Evolutionary conservation across 2,329 filamentous ascomycete species (phyloP).

Genomic region (Ceratocystis variospora): DNA sequence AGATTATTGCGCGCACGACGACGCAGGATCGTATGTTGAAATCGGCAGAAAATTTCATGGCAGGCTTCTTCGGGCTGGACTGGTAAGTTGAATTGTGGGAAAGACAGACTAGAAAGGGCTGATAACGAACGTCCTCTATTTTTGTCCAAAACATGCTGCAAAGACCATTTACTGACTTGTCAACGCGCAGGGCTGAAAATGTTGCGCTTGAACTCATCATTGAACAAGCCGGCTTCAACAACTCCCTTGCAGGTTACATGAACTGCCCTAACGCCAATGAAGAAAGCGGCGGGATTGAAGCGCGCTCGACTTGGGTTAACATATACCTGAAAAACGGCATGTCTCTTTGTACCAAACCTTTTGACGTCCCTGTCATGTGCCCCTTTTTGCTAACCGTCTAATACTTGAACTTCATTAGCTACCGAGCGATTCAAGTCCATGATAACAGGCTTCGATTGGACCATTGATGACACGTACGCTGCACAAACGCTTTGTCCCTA

Average conservation of each 20-base stretch:
- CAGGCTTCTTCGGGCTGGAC: constrained; percentile 63
- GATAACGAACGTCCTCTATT: background rate
- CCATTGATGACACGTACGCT: constrained; percentile 47
- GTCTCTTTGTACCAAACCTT: constrained; percentile 3
- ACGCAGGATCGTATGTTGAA: constrained; percentile 68
- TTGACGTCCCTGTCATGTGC: background rate
- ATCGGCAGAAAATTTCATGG: constrained; percentile 63
- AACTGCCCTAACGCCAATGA: constrained; percentile 49
- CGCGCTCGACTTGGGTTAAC: constrained; percentile 44
- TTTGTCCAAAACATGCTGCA: background rate
- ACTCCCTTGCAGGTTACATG: constrained; percentile 53
- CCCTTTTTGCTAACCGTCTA: background rate
- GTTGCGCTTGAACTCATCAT: constrained; percentile 60
- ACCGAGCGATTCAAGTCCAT: constrained; percentile 44
- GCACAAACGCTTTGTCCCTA: constrained; percentile 63
- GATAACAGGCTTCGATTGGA: constrained; percentile 49
- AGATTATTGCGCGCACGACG: constrained; percentile 61
- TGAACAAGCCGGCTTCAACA: constrained; percentile 50
- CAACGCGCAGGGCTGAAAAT: constrained; percentile 43
- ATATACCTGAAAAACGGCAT: constrained; percentile 50
- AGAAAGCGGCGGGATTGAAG: constrained; percentile 39
- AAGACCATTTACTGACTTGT: background rate
- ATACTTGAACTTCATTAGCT: constrained; percentile 28
- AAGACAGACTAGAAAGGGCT: background rate
- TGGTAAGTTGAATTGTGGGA: constrained; percentile 32